Conservation (phyloP, 495 filamentous ascomycete genomes). For the Niebla homalea region DNA sequence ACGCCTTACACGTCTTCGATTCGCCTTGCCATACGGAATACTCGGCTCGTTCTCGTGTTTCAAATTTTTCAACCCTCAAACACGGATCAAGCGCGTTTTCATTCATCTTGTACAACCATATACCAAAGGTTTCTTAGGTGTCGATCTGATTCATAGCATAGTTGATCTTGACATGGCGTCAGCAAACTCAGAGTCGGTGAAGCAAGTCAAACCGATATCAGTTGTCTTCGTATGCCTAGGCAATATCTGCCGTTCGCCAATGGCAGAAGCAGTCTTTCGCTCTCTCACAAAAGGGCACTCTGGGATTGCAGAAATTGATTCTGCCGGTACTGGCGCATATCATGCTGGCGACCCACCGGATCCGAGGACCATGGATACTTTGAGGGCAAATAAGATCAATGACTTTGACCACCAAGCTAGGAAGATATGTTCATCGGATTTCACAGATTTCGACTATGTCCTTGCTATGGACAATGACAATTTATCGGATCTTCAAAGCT, state of each 20-base stretch:
- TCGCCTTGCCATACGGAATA: no score
- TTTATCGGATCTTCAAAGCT: conserved; percentile 50
- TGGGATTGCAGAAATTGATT: conserved; percentile 62
- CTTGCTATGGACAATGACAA: conserved; percentile 92
- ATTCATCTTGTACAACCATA: no score
- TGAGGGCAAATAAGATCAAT: conserved; percentile 57
- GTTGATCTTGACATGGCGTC: no score
- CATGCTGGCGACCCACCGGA: conserved; percentile 58
- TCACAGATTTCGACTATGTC: conserved; percentile 78
- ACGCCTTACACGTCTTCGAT: no score
- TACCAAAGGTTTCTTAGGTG: no score
- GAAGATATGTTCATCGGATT: conserved; percentile 58
- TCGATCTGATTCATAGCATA: no score
- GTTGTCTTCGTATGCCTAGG: conserved; percentile 94
- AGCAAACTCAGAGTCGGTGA: no score
- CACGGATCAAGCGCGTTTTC: no score
- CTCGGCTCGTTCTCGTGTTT: no score
- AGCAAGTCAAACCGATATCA: conserved; percentile 37
- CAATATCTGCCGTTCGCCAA: conserved; percentile 89
- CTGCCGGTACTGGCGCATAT: conserved; percentile 79
- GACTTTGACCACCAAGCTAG: conserved; percentile 68
- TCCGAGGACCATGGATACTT: conserved; percentile 69
- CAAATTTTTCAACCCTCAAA: no score
- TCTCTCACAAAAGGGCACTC: conserved; percentile 48
- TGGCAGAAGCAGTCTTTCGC: conserved; percentile 90